Evolutionary conservation across 73 alveolate genomes (phyloP), one percentile per base, ranked within the genome.

Genomic region (Paraurostyla sp.): DNA sequence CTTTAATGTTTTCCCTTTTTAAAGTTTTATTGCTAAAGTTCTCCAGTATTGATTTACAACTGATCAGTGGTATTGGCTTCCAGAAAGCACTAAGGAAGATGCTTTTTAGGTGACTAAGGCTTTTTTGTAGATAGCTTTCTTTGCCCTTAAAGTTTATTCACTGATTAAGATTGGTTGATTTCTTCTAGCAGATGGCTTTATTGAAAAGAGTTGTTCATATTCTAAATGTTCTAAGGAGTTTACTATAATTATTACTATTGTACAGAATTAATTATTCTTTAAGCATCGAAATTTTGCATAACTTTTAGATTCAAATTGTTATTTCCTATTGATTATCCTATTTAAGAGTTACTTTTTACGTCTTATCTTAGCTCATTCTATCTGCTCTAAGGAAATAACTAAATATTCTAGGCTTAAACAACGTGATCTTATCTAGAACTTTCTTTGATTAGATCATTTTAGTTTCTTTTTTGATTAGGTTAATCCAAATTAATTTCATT

Each of bases 71-170:
- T 45, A 52, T 9, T 52, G 4, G 23, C 33, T 18, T 52, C 69
- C 69, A 52, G 30, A 35, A 52, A 52, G 69, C 69, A 52, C 23
- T 52, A 52, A n/a, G 69, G 69, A n/a, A 52, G 23, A 20, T 52
- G 69, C 23, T 52, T 52, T 20, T 52, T 52, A 20, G 69, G 69
- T 18, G 69, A 52, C 23, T 52, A 52, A 20, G 69, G 69, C 23
- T 52, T 52, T 20, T 52, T 52, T 52, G 69, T 52, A 4, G 30
- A 9, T 18, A 52, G 4, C 30, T 52, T 52, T 52, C 69, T 52
- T 52, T 52, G 69, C 22, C 56, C 56, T 11, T 9, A 6, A 18
- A 35, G 69, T 35, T 52, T 6, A 52, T 52, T 52, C 4, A 25
- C 69, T 4, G 30, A 13, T 20, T 18, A 52, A 20, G 69, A 52